Base-by-base conservation (phyloP, 345 rosid genomes). In the Geranium brycei region DNA sequence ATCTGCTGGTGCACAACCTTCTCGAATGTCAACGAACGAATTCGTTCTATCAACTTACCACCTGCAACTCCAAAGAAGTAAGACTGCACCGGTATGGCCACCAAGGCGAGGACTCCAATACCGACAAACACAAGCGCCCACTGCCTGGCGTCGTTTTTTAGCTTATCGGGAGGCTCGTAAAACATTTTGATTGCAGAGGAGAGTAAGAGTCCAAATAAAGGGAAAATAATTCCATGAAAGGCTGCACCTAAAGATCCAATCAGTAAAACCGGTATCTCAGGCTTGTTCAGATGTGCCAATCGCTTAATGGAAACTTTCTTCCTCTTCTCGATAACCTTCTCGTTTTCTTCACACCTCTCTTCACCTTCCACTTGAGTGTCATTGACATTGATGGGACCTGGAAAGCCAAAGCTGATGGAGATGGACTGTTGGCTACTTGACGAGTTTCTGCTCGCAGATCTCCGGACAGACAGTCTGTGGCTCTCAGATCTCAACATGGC, bases 1-100 rank as follows among this genome's bases (percentile, higher is more conserved):
- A 91, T 88, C 58, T 88, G 83, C 70, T 88, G 95, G 75, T 85
- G 87, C 51, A 85, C 96, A 19, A 88, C 85, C 71, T 84, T 87
- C 72, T 83, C 82, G 67, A 91, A 91, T 0, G 85, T 78, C 82
- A 81, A 60, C 15, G 83, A 72, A 15, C 98, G 78, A 35, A 89
- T 87, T 63, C 96, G 75, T 72, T 76, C 72, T 7, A 91, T 82
- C 75, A 91, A 62, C 57, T 77, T 85, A n/a, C 95, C 87, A 7
- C 98, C 98, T 3, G 95, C 98, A 23, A 89, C 19, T 31, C 91
- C 95, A 17, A 85, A 91, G 35, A 87, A 72, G 71, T 73, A 91
- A 76, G 83, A 80, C 68, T 91, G 98, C 35, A 76, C 0, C 2
- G 96, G 92, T 17, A 80, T 66, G 68, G 68, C 73, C 8, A 80